Base-by-base conservation (phyloP, 352 stramenopile genomes). In the Nannochloropsis limnetica region DNA sequence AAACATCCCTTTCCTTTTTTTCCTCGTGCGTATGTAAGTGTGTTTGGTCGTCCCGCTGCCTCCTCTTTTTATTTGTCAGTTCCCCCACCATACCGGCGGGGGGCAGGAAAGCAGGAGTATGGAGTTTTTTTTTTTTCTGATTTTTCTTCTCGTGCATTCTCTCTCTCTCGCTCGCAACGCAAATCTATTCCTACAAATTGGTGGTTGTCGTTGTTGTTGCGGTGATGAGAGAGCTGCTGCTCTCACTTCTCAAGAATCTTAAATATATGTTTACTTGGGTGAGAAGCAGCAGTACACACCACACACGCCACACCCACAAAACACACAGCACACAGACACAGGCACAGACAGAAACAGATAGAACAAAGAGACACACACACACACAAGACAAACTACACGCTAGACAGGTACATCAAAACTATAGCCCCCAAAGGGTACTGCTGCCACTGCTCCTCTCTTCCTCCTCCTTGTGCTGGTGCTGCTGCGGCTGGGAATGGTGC, bases 351-450 rank as follows among this genome's bases (percentile, higher is more conserved):
- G 8, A 49, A 14, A 6, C 2, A 49, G 37, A 6, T 49, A 49
- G 2, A 49, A 49, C 37, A 49, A n/a, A n/a, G n/a, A n/a, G n/a
- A n/a, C n/a, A n/a, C 0, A 49, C 1, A 49, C 37, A 49, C 37
- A 44, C 9, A 3, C 32, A 49, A 49, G 4, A 49, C 17, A 20
- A 49, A 49, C 11, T 1, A 6, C 8, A 49, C 37, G 37, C 37
- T 49, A 15, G 8, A 49, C 37, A 49, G 1, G 17, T 49, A 15
- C 11, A 49, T 49, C 11, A 49, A 74, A 1, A 20, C 61, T 74
- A 74, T 74, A 74, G 61, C n/a, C 61, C 61, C 61, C 61, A 74
- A 15, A 74, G 61, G 61, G 61, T 74, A 29, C 61, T 74, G 61
- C 61, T 74, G 15, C 61, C 61, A 74, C 3, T 74, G 15, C 9